A percentile compares a stretch with the other conserved stretches of the same genome.
Evolutionary conservation across 2,329 filamentous ascomycete species (phyloP).

Genomic region (Aspergillus sergii): DNA sequence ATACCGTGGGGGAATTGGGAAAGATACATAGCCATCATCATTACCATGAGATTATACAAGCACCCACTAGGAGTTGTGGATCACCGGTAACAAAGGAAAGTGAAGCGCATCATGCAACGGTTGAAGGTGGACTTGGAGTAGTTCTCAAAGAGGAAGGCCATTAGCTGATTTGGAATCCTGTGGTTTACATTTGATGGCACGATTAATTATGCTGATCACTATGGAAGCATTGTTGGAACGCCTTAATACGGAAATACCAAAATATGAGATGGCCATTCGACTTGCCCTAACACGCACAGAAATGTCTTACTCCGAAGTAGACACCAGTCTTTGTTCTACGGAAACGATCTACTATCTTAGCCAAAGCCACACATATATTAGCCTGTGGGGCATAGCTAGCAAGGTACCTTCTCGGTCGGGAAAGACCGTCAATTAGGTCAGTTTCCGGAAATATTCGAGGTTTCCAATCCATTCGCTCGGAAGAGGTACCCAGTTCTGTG

Average conservation of each 20-base stretch:
- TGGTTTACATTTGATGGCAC: slow-evolving; percentile 1
- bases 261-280: background rate
- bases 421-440: slow-evolving; percentile 5
- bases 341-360: slow-evolving; percentile 1
- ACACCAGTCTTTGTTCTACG: background rate
- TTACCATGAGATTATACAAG: background rate
- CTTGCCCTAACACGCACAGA: background rate
- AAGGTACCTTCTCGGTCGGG: slow-evolving; percentile 4
- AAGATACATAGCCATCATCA: background rate
- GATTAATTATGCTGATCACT: slow-evolving; percentile 1
- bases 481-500: slow-evolving; percentile 1
- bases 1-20: background rate
- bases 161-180: slow-evolving; percentile 10
- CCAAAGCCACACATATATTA: slow-evolving; percentile 5
- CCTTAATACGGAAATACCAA: background rate
- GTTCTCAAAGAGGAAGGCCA: slow-evolving; percentile 14
- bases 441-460: slow-evolving; percentile 2
- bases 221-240: background rate
- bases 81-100: slow-evolving; percentile 4
- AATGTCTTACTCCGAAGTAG: background rate
- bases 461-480: background rate
- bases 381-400: background rate
- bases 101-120: slow-evolving; percentile 19
- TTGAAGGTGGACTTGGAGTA: slow-evolving; percentile 5
- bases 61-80: slow-evolving; percentile 11